phyloP scores from a whole-genome alignment of 2,329 filamentous ascomycete species.

The Penicillium sp. region DNA sequence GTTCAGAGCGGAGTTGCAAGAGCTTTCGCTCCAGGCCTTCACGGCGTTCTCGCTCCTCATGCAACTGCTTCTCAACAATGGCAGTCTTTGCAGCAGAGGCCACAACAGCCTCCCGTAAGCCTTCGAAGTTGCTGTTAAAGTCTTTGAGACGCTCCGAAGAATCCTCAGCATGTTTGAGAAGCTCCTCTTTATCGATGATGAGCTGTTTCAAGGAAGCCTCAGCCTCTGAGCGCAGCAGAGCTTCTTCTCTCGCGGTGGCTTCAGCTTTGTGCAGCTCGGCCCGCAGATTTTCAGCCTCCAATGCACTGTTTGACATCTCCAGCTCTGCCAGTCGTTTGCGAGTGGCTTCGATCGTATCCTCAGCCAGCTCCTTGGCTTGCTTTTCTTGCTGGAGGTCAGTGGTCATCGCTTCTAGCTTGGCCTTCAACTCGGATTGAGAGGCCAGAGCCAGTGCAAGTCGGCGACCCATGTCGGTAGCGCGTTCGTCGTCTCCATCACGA shows the following conservation, averaged over 20 bases:
- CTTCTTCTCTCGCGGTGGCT: slow-evolving; percentile 77
- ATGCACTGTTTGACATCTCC: slow-evolving; percentile 78
- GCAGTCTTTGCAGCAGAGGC: slow-evolving; percentile 77
- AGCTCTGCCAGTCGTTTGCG: slow-evolving; percentile 83
- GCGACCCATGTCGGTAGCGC: slow-evolving; percentile 73
- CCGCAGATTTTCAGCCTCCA: slow-evolving; percentile 82
- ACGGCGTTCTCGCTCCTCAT: slow-evolving; percentile 75
- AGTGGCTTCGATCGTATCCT: slow-evolving; percentile 81
- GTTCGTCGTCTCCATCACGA: slow-evolving; percentile 66
- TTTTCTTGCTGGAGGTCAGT: slow-evolving; percentile 79
- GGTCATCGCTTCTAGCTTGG: slow-evolving; percentile 69
- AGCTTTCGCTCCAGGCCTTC: slow-evolving; percentile 78
- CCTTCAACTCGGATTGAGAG: slow-evolving; percentile 77
- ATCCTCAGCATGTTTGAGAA: slow-evolving; percentile 70
- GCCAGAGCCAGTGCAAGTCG: slow-evolving; percentile 82
- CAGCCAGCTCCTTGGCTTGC: slow-evolving; percentile 78
- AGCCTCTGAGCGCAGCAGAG: slow-evolving; percentile 76
- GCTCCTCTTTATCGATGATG: slow-evolving; percentile 82
- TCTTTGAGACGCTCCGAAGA: slow-evolving; percentile 68
- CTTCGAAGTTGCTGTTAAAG: slow-evolving; percentile 70
- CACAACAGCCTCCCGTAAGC: slow-evolving; percentile 75
- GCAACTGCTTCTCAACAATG: slow-evolving; percentile 75
- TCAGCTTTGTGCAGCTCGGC: slow-evolving; percentile 82
- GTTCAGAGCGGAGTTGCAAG: slow-evolving; percentile 74
- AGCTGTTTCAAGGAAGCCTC: slow-evolving; percentile 73